A percentile compares a stretch with the other conserved stretches of the same genome.
Evolutionary conservation across 2,329 filamentous ascomycete genomes (phyloP).

Genomic region (Ophiostoma sp.): DNA sequence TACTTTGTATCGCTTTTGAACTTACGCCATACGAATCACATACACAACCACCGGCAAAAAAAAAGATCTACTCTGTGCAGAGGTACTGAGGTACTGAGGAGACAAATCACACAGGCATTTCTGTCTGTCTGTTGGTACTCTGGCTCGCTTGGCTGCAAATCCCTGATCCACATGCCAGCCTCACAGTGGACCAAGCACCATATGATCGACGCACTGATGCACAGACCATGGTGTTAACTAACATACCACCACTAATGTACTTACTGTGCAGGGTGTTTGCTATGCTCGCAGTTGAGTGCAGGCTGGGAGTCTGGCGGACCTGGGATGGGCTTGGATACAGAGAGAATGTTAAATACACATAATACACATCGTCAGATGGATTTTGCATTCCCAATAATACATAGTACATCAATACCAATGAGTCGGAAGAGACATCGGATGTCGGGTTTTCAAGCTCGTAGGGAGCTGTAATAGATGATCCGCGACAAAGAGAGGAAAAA

Average conservation of each 20-base stretch:
- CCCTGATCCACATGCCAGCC: slow-evolving; percentile 14
- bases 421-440: not conserved
- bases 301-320: not conserved
- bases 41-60: not conserved
- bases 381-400: slow-evolving; percentile 1
- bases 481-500: not conserved
- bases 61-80: not conserved
- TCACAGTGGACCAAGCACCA: not conserved
- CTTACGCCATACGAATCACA: not conserved
- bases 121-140: not conserved
- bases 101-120: not conserved
- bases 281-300: not conserved
- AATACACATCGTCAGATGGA: not conserved
- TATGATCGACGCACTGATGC: slow-evolving; percentile 9
- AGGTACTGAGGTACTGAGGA: not conserved
- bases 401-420: not conserved
- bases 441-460: not conserved
- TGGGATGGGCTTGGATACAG: not conserved
- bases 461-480: not conserved
- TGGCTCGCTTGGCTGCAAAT: not conserved
- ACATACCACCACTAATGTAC: not conserved
- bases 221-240: slow-evolving; percentile 5
- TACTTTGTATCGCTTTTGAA: not conserved
- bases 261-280: not conserved
- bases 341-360: not conserved